These are phyloP conservation scores for Capillidium heterosporum DNA, from an alignment of 371 early-diverging fungal genomes.

Conservation along the genomic window DNA sequence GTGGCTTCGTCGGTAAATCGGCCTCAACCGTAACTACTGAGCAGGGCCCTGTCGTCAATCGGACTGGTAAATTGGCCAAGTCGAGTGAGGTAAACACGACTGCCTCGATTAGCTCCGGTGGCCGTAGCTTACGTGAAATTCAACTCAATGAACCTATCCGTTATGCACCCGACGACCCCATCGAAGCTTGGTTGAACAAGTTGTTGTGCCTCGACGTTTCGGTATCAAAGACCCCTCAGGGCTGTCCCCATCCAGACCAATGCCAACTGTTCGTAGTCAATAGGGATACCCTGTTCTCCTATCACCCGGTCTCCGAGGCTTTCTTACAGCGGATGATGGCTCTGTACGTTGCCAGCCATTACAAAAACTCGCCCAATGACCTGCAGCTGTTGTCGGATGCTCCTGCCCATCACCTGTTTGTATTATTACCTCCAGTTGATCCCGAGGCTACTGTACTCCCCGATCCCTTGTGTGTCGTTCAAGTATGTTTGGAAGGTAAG, in stretches of 20 bases:
- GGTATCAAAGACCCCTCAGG: slow-evolving; percentile 47
- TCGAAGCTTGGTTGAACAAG: slow-evolving; percentile 95
- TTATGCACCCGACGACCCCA: slow-evolving; percentile 80
- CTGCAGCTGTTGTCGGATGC: slow-evolving; percentile 95
- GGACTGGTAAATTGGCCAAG: slow-evolving; percentile 26
- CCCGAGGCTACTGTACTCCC: slow-evolving; percentile 54
- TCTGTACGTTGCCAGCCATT: slow-evolving; percentile 95
- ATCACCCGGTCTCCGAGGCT: slow-evolving; percentile 87
- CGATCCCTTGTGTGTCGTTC: slow-evolving; percentile 87
- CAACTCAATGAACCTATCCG: slow-evolving; percentile 91
- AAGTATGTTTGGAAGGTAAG: slow-evolving; percentile 88
- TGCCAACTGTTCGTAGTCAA: slow-evolving; percentile 93
- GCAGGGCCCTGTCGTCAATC: slow-evolving; percentile 27
- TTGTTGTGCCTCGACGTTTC: slow-evolving; percentile 86
- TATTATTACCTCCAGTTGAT: slow-evolving; percentile 77
- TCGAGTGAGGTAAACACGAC: slow-evolving; percentile 18
- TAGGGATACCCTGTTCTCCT: slow-evolving; percentile 90
- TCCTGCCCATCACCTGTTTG: slow-evolving; percentile 96
- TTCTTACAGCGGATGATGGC: slow-evolving; percentile 95
- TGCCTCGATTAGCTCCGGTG: slow-evolving; percentile 24
- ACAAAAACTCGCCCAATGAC: slow-evolving; percentile 99
- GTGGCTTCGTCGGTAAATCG: slow-evolving; percentile 46
- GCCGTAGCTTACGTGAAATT: slow-evolving; percentile 74
- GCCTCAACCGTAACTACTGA: slow-evolving; percentile 18
- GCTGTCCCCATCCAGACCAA: slow-evolving; percentile 84